Base-by-base conservation (phyloP, 192 early-diverging fungal species). In the Phlyctochytrium planicorne region DNA sequence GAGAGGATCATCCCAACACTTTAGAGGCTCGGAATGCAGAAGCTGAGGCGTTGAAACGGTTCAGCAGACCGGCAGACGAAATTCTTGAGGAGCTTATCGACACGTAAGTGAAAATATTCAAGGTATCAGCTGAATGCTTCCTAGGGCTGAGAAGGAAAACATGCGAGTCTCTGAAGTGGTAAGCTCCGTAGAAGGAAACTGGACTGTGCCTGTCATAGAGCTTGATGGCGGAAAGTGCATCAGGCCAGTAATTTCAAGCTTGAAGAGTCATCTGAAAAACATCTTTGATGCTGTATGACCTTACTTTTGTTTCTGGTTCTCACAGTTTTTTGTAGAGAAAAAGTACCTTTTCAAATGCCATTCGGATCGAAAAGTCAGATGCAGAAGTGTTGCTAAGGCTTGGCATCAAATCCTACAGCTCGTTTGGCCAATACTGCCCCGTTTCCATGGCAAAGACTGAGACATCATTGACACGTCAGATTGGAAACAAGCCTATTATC, bases 351-450 rank as follows among this genome's bases (percentile, higher is more conserved):
- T 77, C 68, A 3, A 78, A 53, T 37, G 78, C 75, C 0, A 52
- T 52, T 12, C 52, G 23, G n/a, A 40, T 72, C n/a, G 70, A 72
- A 29, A 71, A 61, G 33, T 34, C 36, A 2, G 60, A 75, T 30
- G 76, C 83, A 1, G 72, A 71, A 31, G 34, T 66, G 33, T 67
- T 79, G 1, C 32, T 85, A 20, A 36, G 75, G 4, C 57, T 72
- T 1, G 83, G 83, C 1, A 66, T 79, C 60, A 82, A 80, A 62
- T 47, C 37, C 20, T 79, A 73, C 63, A 80, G 78, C 66, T 32
- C 32, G 17, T 78, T 85, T 61, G 63, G 74, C 27, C 68, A 76
- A 25, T 68, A 78, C 33, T 84, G 83, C 60, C 83, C 83, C 6
- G 80, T 85, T 25, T 55, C 74, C 6, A 29, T 78, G 25, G 59